These are phyloP conservation scores for Ascochyta fabae DNA, from an alignment of 2,329 filamentous ascomycete genomes.

Conservation along the genomic window DNA sequence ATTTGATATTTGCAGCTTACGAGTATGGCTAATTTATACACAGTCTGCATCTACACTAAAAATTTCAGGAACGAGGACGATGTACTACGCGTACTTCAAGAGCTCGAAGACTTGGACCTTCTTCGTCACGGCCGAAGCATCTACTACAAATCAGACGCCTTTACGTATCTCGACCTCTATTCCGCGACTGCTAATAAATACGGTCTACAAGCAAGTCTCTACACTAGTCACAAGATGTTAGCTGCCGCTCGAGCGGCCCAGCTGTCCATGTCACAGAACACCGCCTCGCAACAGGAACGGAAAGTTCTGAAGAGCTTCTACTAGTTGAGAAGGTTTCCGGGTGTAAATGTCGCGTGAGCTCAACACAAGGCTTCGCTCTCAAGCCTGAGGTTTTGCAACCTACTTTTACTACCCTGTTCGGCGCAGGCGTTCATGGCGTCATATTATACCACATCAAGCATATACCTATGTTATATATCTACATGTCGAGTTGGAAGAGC, in stretches of 20 bases:
- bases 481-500: no score
- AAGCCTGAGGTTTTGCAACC: no score
- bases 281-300: slow-evolving; percentile 12
- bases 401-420: no score
- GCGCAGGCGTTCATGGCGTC: no score
- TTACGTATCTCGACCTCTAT: slow-evolving; percentile 53
- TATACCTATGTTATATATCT: no score
- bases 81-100: slow-evolving; percentile 69
- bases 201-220: slow-evolving; percentile 52
- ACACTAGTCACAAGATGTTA: slow-evolving; percentile 50
- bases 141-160: slow-evolving; percentile 79
- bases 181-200: slow-evolving; percentile 47
- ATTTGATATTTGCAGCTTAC: not conserved
- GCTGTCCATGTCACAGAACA: slow-evolving; percentile 10
- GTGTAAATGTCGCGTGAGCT: no score
- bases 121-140: slow-evolving; percentile 60
- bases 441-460: no score
- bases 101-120: slow-evolving; percentile 63
- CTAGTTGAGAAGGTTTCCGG: not conserved
- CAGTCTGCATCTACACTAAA: slow-evolving; percentile 73
- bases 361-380: no score
- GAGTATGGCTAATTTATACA: not conserved
- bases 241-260: slow-evolving; percentile 18
- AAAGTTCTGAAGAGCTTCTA: slow-evolving; percentile 13
- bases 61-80: slow-evolving; percentile 75